Evolutionary conservation across 139 green algal species (phyloP).

Genomic region (Chlamydomonas eustigma): DNA sequence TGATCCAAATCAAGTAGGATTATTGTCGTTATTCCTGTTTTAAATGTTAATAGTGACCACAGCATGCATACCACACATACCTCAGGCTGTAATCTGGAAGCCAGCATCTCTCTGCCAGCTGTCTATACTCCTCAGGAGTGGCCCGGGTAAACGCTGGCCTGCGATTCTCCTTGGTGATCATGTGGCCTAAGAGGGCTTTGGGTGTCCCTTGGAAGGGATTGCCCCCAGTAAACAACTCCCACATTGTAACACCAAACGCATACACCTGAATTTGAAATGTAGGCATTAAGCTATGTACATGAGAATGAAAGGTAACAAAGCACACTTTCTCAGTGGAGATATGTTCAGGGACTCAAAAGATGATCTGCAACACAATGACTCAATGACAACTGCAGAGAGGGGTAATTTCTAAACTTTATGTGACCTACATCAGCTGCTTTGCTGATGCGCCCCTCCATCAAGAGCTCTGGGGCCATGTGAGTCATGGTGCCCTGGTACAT

Average conservation of each 20-base stretch:
- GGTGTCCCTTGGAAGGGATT: constrained; percentile 14
- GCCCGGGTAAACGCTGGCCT: constrained; percentile 30
- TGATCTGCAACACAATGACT: too few relatives aligned
- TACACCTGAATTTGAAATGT: too few relatives aligned
- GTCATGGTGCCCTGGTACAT: constrained; percentile 32
- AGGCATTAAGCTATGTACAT: too few relatives aligned
- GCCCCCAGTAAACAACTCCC: constrained; percentile 42
- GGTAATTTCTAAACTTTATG: too few relatives aligned
- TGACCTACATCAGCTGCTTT: constrained; percentile 41
- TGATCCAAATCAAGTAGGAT: not conserved
- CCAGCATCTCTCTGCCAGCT: constrained; percentile 43
- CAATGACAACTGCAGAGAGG: too few relatives aligned
- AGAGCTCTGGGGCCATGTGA: constrained; percentile 44
- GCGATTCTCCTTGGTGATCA: constrained; percentile 26
- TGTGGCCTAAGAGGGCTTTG: constrained; percentile 24
- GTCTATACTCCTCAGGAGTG: constrained; percentile 17
- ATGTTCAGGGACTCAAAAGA: too few relatives aligned
- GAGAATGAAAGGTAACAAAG: too few relatives aligned
- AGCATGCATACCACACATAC: not conserved
- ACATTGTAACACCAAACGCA: constrained; percentile 47
- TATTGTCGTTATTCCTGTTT: not conserved
- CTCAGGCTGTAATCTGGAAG: not conserved
- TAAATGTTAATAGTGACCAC: not conserved
- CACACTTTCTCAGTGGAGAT: not conserved
- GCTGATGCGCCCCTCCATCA: constrained; percentile 43